These are phyloP conservation scores for Zizania palustris DNA, from an alignment of 202 grass and related monocot genomes.

Conservation along the genomic window DNA sequence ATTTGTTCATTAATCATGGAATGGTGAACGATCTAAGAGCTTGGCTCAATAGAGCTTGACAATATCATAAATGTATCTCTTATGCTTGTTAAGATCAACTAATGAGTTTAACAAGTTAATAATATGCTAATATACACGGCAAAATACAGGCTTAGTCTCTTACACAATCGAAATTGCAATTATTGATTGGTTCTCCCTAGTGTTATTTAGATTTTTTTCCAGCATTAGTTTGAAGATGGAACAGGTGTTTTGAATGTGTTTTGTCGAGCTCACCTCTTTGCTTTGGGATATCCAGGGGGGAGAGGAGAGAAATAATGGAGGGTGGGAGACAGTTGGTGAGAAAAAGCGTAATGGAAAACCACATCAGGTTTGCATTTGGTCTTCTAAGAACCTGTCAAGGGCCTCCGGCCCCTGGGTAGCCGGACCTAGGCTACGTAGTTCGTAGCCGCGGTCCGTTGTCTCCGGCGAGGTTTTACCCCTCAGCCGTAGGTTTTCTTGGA, in stretches of 20 bases:
- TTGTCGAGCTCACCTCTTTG: constrained; percentile 10
- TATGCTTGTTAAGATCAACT: not conserved
- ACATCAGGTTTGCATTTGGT: constrained; percentile 55
- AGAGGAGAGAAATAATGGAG: constrained; percentile 44
- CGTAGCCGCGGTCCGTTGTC: no score
- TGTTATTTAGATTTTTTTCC: constrained; percentile 14
- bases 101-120: not conserved
- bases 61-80: not conserved
- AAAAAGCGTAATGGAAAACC: constrained; percentile 66
- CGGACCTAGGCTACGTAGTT: no score
- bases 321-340: constrained; percentile 69
- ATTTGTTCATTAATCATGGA: not conserved
- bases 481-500: no score
- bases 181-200: not conserved
- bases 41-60: not conserved
- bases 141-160: constrained; percentile 5
- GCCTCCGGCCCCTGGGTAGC: no score
- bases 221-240: not conserved
- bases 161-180: not conserved
- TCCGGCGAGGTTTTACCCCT: no score
- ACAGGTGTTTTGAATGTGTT: constrained; percentile 1
- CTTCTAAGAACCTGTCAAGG: constrained; percentile 17
- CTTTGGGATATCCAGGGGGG: constrained; percentile 46
- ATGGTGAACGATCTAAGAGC: not conserved
- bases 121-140: not conserved